Conservation (phyloP, 2,329 filamentous ascomycete species). For the Chrysoporthe austroafricana region DNA sequence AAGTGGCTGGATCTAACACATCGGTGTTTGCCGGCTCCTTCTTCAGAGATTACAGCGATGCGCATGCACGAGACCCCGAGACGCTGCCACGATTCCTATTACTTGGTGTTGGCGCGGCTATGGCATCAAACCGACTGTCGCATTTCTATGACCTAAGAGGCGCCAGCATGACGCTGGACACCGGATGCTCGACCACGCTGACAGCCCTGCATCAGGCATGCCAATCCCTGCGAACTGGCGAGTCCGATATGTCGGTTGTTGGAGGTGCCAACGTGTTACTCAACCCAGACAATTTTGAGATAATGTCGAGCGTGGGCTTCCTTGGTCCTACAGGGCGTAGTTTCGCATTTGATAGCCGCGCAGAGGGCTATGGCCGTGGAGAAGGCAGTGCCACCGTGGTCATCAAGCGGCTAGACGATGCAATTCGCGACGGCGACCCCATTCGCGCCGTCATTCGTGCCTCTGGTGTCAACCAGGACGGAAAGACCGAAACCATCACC, state of each 20-base stretch:
- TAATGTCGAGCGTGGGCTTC: slow-evolving; percentile 29
- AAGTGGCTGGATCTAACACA: slow-evolving; percentile 38
- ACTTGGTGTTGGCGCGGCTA: slow-evolving; percentile 41
- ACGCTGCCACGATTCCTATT: slow-evolving; percentile 37
- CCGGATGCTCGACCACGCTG: slow-evolving; percentile 49
- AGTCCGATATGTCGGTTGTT: slow-evolving; percentile 31
- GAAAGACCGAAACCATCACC: slow-evolving; percentile 30
- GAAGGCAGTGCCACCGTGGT: slow-evolving; percentile 8
- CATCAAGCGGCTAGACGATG: slow-evolving; percentile 8
- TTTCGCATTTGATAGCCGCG: slow-evolving; percentile 15
- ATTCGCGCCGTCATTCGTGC: slow-evolving; percentile 31
- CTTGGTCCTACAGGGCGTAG: slow-evolving; percentile 21
- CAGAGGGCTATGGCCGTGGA: slow-evolving; percentile 14
- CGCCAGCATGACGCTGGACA: slow-evolving; percentile 49
- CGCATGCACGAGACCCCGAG: slow-evolving; percentile 24
- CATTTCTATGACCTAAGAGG: slow-evolving; percentile 47
- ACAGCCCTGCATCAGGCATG: slow-evolving; percentile 35
- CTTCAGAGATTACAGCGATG: slow-evolving; percentile 37
- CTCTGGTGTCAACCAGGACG: slow-evolving; percentile 37
- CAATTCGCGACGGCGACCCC: not conserved
- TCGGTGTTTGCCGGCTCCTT: slow-evolving; percentile 40
- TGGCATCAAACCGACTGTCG: slow-evolving; percentile 46
- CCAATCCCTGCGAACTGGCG: slow-evolving; percentile 17
- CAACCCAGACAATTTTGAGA: slow-evolving; percentile 39
- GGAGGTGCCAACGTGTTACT: slow-evolving; percentile 35